A percentile compares a stretch with the other conserved stretches of the same genome.
phyloP scores from a whole-genome alignment of 345 rosid genomes.

The Odontarrhena argentea region DNA sequence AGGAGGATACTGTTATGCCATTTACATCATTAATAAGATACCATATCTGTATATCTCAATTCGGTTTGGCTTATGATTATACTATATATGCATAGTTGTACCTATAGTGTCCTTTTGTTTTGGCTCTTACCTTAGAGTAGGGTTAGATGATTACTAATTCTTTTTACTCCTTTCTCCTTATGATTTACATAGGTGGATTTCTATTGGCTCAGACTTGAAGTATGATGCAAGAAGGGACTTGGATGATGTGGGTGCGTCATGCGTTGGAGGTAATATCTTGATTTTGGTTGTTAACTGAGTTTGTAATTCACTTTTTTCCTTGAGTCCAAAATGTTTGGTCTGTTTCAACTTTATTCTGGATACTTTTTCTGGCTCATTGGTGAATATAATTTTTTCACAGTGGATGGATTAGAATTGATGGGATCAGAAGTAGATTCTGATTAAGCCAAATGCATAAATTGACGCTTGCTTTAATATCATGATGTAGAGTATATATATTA shows the following conservation, averaged over 20 bases:
- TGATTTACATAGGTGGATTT: constrained; percentile 82
- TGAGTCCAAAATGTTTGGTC: constrained; percentile 17
- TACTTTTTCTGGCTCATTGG: constrained; percentile 17
- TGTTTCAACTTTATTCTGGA: constrained; percentile 14
- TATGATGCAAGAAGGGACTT: constrained; percentile 96
- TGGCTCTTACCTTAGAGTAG: constrained; percentile 11
- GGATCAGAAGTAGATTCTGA: constrained; percentile 20
- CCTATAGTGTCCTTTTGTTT: constrained; percentile 10
- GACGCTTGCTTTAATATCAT: constrained; percentile 7
- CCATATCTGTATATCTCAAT: background rate
- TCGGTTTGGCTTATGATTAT: constrained; percentile 11
- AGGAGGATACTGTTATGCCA: constrained; percentile 9
- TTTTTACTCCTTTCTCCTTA: constrained; percentile 26
- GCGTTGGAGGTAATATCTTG: constrained; percentile 62
- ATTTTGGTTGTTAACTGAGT: constrained; percentile 14
- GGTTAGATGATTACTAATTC: constrained; percentile 15
- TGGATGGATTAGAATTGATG: constrained; percentile 25
- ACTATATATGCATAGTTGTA: constrained; percentile 18
- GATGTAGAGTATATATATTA: constrained; percentile 10
- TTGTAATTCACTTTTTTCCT: constrained; percentile 7
- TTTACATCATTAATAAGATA: constrained; percentile 16
- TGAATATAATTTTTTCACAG: constrained; percentile 2
- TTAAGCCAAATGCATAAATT: constrained; percentile 14
- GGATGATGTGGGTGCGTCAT: constrained; percentile 91
- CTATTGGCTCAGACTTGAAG: constrained; percentile 96